Base-by-base conservation (phyloP, 2,329 filamentous ascomycete genomes). In the Alternaria atra region DNA sequence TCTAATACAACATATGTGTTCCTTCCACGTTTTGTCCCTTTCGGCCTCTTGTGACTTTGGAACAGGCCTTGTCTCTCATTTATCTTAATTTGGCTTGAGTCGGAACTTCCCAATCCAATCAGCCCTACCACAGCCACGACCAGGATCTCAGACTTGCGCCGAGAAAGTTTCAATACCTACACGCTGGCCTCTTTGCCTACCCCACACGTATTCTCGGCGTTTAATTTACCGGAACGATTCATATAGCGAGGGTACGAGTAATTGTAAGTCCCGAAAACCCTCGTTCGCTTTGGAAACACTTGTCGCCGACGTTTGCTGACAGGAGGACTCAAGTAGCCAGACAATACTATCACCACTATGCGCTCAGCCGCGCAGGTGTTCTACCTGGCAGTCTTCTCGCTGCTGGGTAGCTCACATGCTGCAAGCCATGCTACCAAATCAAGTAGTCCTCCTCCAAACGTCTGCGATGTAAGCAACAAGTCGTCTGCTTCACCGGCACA, bases 381-480 rank as follows among this genome's bases (percentile, higher is more conserved):
- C 78, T 89, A 86, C 76, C 81, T 89, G 58, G 87, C 87, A 56
- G 81, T 88, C 65, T 89, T 89, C 73, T 81, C 86, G 67, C 81
- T 90, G 69, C 80, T 88, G 63, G 79, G 81, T 58, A 77, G 82
- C 51, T 80, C 81, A 55, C 81, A 83, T 71, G 85, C 81, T 59
- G 68, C 60, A 6, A 65, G 63, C 55, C 74, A 74, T 66, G 72
- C 63, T 51, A 60, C 69, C 67, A 77, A 78, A 73, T 71, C 75
- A 56, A 75, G 74, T 65, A 73, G 74, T 68, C 66, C 77, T 40
- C 72, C 77, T 42, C 73, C 82, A 72, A 81, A 85, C 74, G 80
- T 84, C 71, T 88, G 86, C 79, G 84, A 85, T 70, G 85, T 87
- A 82, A 81, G 85, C 80, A 72, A 74, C 46, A 67, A 59, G 50